Percentiles rank a stretch among this genome's conserved stretches.
phyloP scores from a whole-genome alignment of 805 yeast genomes.

The Priceomyces carsonii region DNA sequence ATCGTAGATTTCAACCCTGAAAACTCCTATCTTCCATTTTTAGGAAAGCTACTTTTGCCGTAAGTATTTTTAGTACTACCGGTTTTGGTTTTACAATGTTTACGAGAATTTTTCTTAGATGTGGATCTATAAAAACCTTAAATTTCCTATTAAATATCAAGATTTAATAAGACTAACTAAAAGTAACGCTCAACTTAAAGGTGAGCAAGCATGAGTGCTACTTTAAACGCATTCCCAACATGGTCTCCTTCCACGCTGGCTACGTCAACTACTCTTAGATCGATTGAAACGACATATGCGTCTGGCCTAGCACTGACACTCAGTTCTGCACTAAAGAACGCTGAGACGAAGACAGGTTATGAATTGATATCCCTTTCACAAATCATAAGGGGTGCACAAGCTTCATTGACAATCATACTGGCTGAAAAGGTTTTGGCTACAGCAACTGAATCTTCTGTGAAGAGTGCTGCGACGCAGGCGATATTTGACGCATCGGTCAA shows the following conservation, averaged over 20 bases:
- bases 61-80: too few species aligned
- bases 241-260: conserved; percentile 30
- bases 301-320: conserved; percentile 19
- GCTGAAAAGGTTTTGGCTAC: conserved; percentile 40
- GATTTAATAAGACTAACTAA: background rate
- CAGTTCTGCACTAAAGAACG: conserved; percentile 17
- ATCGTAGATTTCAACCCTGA: too few species aligned
- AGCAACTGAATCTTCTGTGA: conserved; percentile 30
- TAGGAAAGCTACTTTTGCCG: too few species aligned
- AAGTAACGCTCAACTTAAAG: background rate
- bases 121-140: background rate
- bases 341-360: conserved; percentile 21
- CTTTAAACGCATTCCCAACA: too few species aligned
- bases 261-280: conserved; percentile 27
- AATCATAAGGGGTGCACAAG: conserved; percentile 33
- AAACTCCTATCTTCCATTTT: too few species aligned
- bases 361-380: conserved; percentile 23
- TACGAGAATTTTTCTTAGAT: too few species aligned
- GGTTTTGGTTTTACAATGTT: too few species aligned
- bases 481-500: conserved; percentile 34
- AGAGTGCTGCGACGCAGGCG: conserved; percentile 32
- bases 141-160: background rate
- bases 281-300: conserved; percentile 24
- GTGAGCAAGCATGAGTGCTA: background rate
- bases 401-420: conserved; percentile 33